Percentiles rank a stretch among this genome's conserved stretches.
phyloP scores from a whole-genome alignment of 768 basidiomycete genomes.

The Tremella yokohamensis region DNA sequence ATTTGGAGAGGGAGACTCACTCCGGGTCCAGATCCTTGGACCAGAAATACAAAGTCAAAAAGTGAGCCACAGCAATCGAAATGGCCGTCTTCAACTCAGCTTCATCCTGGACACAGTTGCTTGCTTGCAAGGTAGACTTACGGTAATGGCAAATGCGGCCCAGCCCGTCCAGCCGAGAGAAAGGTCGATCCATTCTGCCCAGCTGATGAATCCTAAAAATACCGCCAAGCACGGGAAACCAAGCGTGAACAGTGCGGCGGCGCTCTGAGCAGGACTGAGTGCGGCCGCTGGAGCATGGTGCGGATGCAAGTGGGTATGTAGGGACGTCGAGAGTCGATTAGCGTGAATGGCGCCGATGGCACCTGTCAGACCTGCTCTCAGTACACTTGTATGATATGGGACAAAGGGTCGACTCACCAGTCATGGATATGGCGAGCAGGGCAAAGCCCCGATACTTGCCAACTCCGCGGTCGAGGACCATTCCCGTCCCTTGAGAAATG shows the following conservation, averaged over 20 bases:
- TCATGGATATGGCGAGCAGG: slow-evolving; percentile 79
- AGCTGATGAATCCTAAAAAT: slow-evolving; percentile 65
- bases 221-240: slow-evolving; percentile 75
- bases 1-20: slow-evolving; percentile 31
- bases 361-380: slow-evolving; percentile 68
- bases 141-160: slow-evolving; percentile 70
- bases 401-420: slow-evolving; percentile 58
- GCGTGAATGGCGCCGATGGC: slow-evolving; percentile 83
- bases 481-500: slow-evolving; percentile 77
- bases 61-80: slow-evolving; percentile 66
- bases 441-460: slow-evolving; percentile 83
- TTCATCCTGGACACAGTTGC: too few species aligned
- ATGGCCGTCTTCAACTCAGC: slow-evolving; percentile 59
- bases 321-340: slow-evolving; percentile 80
- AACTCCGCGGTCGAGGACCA: slow-evolving; percentile 86
- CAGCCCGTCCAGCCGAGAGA: slow-evolving; percentile 66
- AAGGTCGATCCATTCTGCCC: slow-evolving; percentile 73
- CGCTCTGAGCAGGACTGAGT: slow-evolving; percentile 18
- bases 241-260: slow-evolving; percentile 63
- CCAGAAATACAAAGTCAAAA: slow-evolving; percentile 75
- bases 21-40: slow-evolving; percentile 75
- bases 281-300: slow-evolving; percentile 4
- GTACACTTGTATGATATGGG: background rate
- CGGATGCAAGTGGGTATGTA: slow-evolving; percentile 57
- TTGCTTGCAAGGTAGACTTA: too few species aligned